Conservation (phyloP, 805 yeast genomes). For the Saturnispora dispora region DNA sequence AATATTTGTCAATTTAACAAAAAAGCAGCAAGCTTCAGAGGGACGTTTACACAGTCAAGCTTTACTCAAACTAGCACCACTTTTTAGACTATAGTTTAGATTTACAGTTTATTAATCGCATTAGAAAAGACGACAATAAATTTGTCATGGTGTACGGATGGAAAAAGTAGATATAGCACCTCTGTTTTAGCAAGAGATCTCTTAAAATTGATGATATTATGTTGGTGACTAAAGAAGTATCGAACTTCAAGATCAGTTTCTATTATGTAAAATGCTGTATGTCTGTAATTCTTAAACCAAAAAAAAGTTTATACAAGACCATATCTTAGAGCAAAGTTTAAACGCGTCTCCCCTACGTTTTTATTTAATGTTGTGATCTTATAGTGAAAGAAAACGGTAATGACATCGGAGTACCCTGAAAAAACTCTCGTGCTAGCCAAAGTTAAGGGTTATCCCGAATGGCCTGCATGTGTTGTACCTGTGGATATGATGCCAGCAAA, state of each 20-base stretch:
- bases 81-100: too few relatives aligned
- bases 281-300: not conserved
- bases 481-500: conserved; percentile 49
- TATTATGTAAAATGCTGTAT: too few relatives aligned
- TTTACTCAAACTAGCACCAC: too few relatives aligned
- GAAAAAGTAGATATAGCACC: too few relatives aligned
- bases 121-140: not conserved
- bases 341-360: not conserved
- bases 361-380: not conserved
- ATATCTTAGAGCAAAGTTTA: not conserved
- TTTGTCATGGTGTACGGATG: not conserved
- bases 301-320: not conserved
- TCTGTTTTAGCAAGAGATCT: not conserved
- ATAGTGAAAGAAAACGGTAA: not conserved
- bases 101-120: not conserved
- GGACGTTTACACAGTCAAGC: too few relatives aligned
- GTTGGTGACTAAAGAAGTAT: too few relatives aligned
- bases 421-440: conserved; percentile 64
- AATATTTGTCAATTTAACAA: too few relatives aligned
- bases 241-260: too few relatives aligned
- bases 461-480: conserved; percentile 83
- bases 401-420: not conserved
- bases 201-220: not conserved
- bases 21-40: too few relatives aligned
- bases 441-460: conserved; percentile 78